Percentiles rank a stretch among this genome's conserved stretches.
Evolutionary conservation across 768 basidiomycete genomes (phyloP).

Genomic region (Albatrellus ellisii): DNA sequence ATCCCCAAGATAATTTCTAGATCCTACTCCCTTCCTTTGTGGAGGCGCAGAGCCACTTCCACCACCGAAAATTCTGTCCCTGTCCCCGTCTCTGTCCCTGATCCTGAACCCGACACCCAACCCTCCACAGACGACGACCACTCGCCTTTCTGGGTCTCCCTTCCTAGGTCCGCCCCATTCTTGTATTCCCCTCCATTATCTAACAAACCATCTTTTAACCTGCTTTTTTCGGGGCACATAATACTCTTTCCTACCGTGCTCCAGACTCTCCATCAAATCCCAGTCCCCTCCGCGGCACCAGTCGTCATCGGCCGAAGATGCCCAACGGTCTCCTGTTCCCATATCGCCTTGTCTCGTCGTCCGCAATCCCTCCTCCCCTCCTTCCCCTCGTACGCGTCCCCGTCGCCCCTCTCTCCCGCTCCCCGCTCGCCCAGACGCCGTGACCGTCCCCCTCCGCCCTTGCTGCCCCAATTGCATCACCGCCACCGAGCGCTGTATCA

Average conservation of each 20-base stretch:
- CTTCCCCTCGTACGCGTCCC: background rate
- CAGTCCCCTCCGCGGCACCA: constrained; percentile 29
- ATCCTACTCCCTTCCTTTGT: constrained; percentile 57
- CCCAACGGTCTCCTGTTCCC: constrained; percentile 21
- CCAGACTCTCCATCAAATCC: constrained; percentile 30
- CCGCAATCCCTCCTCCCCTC: constrained; percentile 21
- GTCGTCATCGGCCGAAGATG: constrained; percentile 22
- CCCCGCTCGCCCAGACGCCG: constrained; percentile 19
- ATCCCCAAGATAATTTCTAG: constrained; percentile 44
- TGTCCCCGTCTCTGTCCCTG: background rate
- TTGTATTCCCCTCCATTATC: background rate
- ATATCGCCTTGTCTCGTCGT: constrained; percentile 46
- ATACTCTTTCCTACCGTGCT: background rate
- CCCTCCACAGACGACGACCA: no score
- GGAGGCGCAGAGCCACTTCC: constrained; percentile 30
- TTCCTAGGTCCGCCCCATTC: constrained; percentile 34
- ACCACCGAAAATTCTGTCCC: constrained; percentile 8
- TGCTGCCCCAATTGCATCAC: constrained; percentile 56
- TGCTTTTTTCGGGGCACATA: background rate
- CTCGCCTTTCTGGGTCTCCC: constrained; percentile 30
- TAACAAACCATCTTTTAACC: background rate
- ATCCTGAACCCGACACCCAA: no score
- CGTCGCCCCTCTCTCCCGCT: constrained; percentile 11
- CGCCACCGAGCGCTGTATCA: constrained; percentile 41
- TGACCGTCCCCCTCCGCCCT: constrained; percentile 55